Evolutionary conservation across 2,329 filamentous ascomycete species (phyloP).

Genomic region (Cladosporium sp.): DNA sequence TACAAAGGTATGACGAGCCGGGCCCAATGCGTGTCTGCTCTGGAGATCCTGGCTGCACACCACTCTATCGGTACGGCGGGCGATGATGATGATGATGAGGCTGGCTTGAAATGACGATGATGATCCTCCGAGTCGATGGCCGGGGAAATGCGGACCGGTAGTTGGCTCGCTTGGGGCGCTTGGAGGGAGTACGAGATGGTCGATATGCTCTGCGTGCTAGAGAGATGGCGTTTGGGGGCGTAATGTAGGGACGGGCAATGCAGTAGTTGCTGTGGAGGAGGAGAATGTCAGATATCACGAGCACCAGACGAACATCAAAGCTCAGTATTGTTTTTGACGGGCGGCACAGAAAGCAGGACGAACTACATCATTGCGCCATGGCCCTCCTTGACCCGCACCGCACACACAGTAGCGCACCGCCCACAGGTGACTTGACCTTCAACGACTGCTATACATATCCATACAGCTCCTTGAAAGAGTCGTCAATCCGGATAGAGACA

Average conservation of each 20-base stretch:
- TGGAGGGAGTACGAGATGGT: not conserved
- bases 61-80: not conserved
- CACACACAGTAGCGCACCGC: conserved; percentile 9
- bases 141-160: conserved; percentile 14
- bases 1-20: not conserved
- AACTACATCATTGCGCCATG: conserved; percentile 11
- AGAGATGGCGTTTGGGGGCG: conserved; percentile 1
- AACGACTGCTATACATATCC: not conserved
- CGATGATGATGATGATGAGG: conserved; percentile 3
- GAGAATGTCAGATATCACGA: not conserved
- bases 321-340: not conserved
- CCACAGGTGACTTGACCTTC: not conserved
- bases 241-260: not conserved
- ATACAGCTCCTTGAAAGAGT: not conserved
- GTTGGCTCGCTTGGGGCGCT: conserved; percentile 11
- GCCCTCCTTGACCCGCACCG: conserved; percentile 6
- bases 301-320: not conserved
- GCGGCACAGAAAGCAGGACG: not conserved
- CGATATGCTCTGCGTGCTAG: conserved; percentile 3
- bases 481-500: not conserved
- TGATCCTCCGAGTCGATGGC: conserved; percentile 9
- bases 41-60: conserved; percentile 13
- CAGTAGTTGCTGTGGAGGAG: not conserved
- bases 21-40: not conserved
- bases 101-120: conserved; percentile 1